Conservation (phyloP, 1,284 basidiomycete genomes). For the Peniophora sp. region DNA sequence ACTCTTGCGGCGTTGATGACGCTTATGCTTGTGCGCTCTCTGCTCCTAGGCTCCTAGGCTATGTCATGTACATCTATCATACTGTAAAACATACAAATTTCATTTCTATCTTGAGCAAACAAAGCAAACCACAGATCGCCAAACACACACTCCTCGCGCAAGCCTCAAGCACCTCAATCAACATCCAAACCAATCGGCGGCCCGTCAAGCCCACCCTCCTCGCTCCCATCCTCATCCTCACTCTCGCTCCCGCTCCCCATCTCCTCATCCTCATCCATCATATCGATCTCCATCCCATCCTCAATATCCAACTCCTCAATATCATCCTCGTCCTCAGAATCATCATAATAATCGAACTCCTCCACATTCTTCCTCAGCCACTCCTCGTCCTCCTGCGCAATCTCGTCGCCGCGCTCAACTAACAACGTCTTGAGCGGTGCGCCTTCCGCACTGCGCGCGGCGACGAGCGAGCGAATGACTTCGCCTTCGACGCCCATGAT, state of each 20-base stretch:
- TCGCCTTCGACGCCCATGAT: constrained; percentile 33
- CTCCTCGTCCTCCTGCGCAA: constrained; percentile 26
- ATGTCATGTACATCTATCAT: not conserved
- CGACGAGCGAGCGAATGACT: constrained; percentile 35
- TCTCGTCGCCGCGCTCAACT: constrained; percentile 32
- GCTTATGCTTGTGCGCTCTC: not conserved
- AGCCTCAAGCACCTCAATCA: not conserved
- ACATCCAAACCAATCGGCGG: not conserved
- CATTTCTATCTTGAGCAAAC: too few relatives aligned
- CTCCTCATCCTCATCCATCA: constrained; percentile 10
- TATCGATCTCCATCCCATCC: constrained; percentile 7
- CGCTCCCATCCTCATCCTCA: constrained; percentile 4
- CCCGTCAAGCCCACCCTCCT: not conserved
- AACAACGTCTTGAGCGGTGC: constrained; percentile 38
- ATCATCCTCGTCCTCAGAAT: constrained; percentile 16
- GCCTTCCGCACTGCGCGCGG: constrained; percentile 30
- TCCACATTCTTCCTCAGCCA: constrained; percentile 42
- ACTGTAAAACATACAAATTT: not conserved
- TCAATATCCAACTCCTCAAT: not conserved
- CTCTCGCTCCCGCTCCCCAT: not conserved
- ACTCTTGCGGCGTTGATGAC: too few relatives aligned
- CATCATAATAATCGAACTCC: constrained; percentile 38
- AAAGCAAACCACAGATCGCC: too few relatives aligned
- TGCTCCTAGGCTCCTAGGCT: not conserved
- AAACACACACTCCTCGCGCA: too few relatives aligned